Evolutionary conservation across 768 basidiomycete genomes (phyloP).

Genomic region (Paxillus ammoniavirescens): DNA sequence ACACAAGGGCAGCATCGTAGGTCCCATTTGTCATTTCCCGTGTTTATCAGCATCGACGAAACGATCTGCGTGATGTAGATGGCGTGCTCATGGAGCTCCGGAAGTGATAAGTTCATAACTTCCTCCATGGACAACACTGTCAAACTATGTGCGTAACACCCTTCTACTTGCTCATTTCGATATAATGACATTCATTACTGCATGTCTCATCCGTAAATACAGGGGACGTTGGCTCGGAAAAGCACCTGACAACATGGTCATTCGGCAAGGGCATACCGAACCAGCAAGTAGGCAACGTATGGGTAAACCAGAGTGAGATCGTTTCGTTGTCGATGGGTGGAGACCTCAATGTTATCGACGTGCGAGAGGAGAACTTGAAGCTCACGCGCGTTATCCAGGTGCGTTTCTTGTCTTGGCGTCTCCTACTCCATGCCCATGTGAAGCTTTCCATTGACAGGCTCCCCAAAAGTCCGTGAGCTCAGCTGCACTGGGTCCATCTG

Average conservation of each 20-base stretch:
- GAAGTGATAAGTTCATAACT: constrained; percentile 72
- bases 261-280: constrained; percentile 70
- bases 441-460: constrained; percentile 45
- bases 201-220: background rate
- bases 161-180: background rate
- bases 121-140: constrained; percentile 87
- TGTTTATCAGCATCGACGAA: background rate
- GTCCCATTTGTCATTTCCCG: constrained; percentile 25
- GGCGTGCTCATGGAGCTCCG: constrained; percentile 78
- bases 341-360: constrained; percentile 79
- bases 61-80: constrained; percentile 38
- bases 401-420: constrained; percentile 16
- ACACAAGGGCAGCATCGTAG: constrained; percentile 75
- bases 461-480: constrained; percentile 82
- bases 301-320: constrained; percentile 68
- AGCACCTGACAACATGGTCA: constrained; percentile 65
- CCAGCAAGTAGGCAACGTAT: constrained; percentile 90
- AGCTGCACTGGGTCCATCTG: constrained; percentile 39
- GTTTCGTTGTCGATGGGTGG: constrained; percentile 85
- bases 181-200: background rate
- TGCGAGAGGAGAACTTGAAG: constrained; percentile 54
- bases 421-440: background rate
- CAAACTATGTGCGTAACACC: constrained; percentile 65
- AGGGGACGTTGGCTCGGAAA: constrained; percentile 83
- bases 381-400: constrained; percentile 64